Conservation (phyloP, 2,329 filamentous ascomycete species). For the Hortaea werneckii region DNA sequence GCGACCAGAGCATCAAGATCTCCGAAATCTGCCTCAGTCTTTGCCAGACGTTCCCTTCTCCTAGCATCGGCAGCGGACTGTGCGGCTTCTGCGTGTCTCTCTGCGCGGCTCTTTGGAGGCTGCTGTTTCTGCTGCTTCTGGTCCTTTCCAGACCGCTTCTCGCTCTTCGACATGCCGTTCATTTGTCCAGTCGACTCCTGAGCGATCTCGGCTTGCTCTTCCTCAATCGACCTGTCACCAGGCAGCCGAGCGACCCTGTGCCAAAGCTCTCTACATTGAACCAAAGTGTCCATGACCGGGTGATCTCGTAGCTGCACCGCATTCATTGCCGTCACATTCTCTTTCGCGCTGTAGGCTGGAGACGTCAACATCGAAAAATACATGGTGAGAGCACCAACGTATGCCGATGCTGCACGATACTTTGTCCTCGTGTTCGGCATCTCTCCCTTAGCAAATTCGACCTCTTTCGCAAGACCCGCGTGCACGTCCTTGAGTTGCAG, state of each 20-base stretch:
- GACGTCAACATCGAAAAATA: slow-evolving; percentile 93
- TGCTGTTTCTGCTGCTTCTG: slow-evolving; percentile 18
- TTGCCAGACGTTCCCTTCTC: slow-evolving; percentile 42
- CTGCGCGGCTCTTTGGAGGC: slow-evolving; percentile 35
- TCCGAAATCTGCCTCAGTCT: slow-evolving; percentile 61
- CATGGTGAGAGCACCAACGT: slow-evolving; percentile 77
- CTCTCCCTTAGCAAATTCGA: background rate
- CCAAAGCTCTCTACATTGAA: slow-evolving; percentile 77
- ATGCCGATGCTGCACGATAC: slow-evolving; percentile 71
- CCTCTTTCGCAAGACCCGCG: slow-evolving; percentile 8
- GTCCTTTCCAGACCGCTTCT: background rate
- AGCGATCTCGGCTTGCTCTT: background rate
- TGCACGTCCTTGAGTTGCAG: slow-evolving; percentile 48
- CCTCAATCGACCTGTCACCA: background rate
- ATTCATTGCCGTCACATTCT: slow-evolving; percentile 49
- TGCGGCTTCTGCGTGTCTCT: slow-evolving; percentile 42
- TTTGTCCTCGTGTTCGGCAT: slow-evolving; percentile 42
- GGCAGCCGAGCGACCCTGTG: slow-evolving; percentile 57
- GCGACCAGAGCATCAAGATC: slow-evolving; percentile 56
- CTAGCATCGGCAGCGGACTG: slow-evolving; percentile 45
- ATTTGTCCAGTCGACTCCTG: background rate
- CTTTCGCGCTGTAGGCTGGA: slow-evolving; percentile 48
- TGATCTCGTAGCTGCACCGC: slow-evolving; percentile 79
- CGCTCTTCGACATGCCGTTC: background rate
- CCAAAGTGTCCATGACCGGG: slow-evolving; percentile 74